phyloP scores from a whole-genome alignment of 768 basidiomycete species.

The Leucocoprinus birnbaumii region DNA sequence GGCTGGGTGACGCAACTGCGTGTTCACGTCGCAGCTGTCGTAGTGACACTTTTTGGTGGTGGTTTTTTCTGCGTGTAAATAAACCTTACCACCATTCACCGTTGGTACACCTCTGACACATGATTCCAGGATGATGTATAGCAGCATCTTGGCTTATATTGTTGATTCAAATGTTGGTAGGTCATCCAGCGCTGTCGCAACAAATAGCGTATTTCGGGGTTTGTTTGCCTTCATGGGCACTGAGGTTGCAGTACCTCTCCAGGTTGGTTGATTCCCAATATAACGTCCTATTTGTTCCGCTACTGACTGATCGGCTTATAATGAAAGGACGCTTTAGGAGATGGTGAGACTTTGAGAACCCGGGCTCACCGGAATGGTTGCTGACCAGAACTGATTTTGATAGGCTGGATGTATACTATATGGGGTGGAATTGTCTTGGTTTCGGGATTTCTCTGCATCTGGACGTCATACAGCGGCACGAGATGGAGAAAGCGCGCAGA shows the following conservation, averaged over 20 bases:
- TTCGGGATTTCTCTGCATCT: constrained; percentile 52
- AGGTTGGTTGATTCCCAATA: constrained; percentile 10
- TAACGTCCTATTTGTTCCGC: not conserved
- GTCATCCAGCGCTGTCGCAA: constrained; percentile 17
- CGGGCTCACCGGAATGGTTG: not conserved
- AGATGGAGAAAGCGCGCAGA: constrained; percentile 56
- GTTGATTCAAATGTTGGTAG: constrained; percentile 19
- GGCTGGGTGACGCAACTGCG: constrained; percentile 59
- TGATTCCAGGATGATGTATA: constrained; percentile 11
- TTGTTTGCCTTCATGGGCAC: constrained; percentile 15
- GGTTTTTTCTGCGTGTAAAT: constrained; percentile 76
- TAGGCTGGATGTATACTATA: constrained; percentile 67
- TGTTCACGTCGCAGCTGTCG: constrained; percentile 61
- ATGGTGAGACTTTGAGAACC: constrained; percentile 41
- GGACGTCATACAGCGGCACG: constrained; percentile 57
- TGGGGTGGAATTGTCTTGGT: constrained; percentile 49
- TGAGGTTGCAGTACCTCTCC: constrained; percentile 17
- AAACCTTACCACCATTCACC: not conserved
- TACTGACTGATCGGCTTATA: not conserved
- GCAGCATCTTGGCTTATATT: constrained; percentile 17
- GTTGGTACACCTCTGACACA: not conserved
- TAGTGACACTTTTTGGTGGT: constrained; percentile 65
- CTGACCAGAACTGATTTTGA: not conserved
- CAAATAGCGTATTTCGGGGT: constrained; percentile 17
- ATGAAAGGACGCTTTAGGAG: constrained; percentile 61